Evolutionary conservation across 164 flowering plant genomes (phyloP).

Genomic region (Hamamelis virginiana): DNA sequence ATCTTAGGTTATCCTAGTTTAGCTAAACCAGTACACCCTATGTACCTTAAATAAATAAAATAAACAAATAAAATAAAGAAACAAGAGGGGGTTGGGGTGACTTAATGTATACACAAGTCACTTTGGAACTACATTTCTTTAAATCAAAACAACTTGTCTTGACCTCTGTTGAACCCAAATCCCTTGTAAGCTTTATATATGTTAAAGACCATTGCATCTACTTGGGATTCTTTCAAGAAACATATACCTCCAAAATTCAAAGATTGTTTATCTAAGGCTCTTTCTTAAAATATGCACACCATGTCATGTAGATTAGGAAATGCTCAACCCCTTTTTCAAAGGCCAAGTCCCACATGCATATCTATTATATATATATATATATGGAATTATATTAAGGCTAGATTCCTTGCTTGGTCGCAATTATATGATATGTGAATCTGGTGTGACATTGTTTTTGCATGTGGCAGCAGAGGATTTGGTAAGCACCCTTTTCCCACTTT

Average conservation of each 20-base stretch:
- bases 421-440: not conserved
- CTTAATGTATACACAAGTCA: not conserved
- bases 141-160: slow-evolving; percentile 12
- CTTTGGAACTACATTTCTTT: slow-evolving; percentile 12
- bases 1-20: slow-evolving; percentile 1
- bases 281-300: slow-evolving; percentile 29
- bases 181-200: not conserved
- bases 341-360: slow-evolving; percentile 11
- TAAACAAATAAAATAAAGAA: not conserved
- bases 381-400: not conserved
- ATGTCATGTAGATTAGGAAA: slow-evolving; percentile 20
- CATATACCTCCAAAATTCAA: slow-evolving; percentile 33
- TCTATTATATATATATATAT: too few relatives aligned
- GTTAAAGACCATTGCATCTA: slow-evolving; percentile 12
- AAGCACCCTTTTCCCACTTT: not conserved
- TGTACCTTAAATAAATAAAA: not conserved
- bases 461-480: slow-evolving; percentile 7
- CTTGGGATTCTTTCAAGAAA: slow-evolving; percentile 23
- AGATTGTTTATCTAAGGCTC: slow-evolving; percentile 27
- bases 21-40: not conserved
- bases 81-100: too few relatives aligned
- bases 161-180: slow-evolving; percentile 22
- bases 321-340: slow-evolving; percentile 4
- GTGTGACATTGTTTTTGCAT: not conserved
- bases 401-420: slow-evolving; percentile 4